phyloP scores from a whole-genome alignment of 208 protist genomes.

The Polymyxa betae region DNA sequence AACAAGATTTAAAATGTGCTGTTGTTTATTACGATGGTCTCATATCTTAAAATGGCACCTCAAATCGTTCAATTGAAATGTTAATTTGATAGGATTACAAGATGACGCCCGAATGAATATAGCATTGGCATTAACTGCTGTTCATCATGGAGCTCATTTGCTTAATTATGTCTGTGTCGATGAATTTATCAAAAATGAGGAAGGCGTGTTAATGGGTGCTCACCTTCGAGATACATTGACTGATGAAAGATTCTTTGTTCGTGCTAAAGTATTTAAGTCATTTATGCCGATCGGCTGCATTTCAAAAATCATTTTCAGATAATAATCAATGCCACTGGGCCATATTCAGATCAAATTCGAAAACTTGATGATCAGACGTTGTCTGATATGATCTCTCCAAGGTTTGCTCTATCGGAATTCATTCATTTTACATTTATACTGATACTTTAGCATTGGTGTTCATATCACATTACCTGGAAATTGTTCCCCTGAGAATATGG shows the following conservation, averaged over 20 bases:
- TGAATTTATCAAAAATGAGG: constrained; percentile 44
- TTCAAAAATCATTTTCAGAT: not conserved
- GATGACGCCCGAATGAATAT: constrained; percentile 94
- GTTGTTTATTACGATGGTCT: constrained; percentile 80
- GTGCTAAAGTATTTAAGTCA: constrained; percentile 73
- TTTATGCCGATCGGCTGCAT: not conserved
- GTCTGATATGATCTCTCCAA: constrained; percentile 59
- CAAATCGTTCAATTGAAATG: not conserved
- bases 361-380: constrained; percentile 75
- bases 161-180: constrained; percentile 83
- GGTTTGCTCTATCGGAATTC: not conserved
- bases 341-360: constrained; percentile 81
- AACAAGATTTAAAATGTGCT: constrained; percentile 16
- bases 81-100: constrained; percentile 72
- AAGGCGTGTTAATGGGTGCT: constrained; percentile 74
- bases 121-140: constrained; percentile 85
- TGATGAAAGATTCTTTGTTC: constrained; percentile 77
- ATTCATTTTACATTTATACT: not conserved
- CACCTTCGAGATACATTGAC: constrained; percentile 79
- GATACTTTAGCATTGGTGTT: constrained; percentile 27
- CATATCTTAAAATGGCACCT: constrained; percentile 87
- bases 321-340: constrained; percentile 86
- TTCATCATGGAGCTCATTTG: constrained; percentile 83
- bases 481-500: constrained; percentile 60
- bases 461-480: constrained; percentile 64